A percentile compares a stretch with the other conserved stretches of the same genome.
Conservation (phyloP, 441 rosid species). For the Bruguiera hainesii region DNA sequence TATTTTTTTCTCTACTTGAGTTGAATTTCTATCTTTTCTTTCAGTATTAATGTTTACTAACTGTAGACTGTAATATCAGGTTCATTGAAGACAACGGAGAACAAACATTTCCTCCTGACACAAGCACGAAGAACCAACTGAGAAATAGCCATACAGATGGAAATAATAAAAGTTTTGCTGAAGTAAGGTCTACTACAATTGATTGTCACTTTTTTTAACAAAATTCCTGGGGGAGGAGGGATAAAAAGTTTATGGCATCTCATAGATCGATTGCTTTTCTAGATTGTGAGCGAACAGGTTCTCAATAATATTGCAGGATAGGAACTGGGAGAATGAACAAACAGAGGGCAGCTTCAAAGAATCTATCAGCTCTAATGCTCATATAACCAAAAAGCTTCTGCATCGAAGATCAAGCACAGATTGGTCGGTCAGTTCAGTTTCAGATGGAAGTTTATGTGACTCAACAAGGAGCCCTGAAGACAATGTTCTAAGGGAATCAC, state of each 20-base stretch:
- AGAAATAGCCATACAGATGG: constrained; percentile 43
- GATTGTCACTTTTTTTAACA: constrained; percentile 1
- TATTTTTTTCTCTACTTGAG: not conserved
- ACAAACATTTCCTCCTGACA: constrained; percentile 37
- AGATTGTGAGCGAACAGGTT: constrained; percentile 16
- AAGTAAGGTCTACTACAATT: constrained; percentile 38
- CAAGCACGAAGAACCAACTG: constrained; percentile 44
- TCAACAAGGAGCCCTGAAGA: constrained; percentile 68
- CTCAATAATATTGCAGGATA: constrained; percentile 38
- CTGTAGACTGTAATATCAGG: constrained; percentile 39
- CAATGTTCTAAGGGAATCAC: constrained; percentile 49
- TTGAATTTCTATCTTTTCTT: not conserved
- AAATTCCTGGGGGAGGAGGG: not conserved
- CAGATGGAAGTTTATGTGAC: constrained; percentile 67
- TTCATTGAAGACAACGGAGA: constrained; percentile 48
- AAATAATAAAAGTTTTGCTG: constrained; percentile 38
- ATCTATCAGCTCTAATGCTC: constrained; percentile 11
- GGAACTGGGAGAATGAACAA: constrained; percentile 28
- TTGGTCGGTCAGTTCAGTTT: constrained; percentile 83
- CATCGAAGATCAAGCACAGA: constrained; percentile 72
- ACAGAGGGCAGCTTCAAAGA: constrained; percentile 19
- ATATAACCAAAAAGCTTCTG: constrained; percentile 25
- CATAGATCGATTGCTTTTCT: constrained; percentile 7
- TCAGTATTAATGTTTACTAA: not conserved
- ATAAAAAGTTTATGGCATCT: not conserved